Evolutionary conservation across 1,139 yeast genomes (phyloP).

Genomic region (Arxiozyma telluris): DNA sequence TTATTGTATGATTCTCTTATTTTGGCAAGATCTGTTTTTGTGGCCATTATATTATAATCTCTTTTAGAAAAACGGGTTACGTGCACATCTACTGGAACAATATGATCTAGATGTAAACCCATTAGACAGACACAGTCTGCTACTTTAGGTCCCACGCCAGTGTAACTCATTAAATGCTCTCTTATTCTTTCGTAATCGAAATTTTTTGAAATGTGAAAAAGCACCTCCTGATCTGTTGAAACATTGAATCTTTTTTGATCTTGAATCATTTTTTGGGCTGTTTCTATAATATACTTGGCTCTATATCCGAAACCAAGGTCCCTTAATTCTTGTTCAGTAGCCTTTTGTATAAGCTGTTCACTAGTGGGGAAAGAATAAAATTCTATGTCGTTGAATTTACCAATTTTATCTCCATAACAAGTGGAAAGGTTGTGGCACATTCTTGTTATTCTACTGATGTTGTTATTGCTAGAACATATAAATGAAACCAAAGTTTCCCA

Average conservation of each 20-base stretch:
- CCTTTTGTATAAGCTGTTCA: constrained; percentile 34
- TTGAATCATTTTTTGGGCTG: constrained; percentile 48
- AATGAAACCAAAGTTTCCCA: constrained; percentile 91
- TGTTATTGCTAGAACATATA: constrained; percentile 93
- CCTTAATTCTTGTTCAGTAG: constrained; percentile 40
- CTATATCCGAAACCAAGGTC: constrained; percentile 73
- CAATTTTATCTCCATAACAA: constrained; percentile 60
- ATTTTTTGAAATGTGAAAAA: constrained; percentile 8
- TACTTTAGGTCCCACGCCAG: constrained; percentile 96
- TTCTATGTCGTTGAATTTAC: constrained; percentile 44
- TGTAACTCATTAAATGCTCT: constrained; percentile 52
- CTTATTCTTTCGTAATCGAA: constrained; percentile 41
- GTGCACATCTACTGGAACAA: constrained; percentile 95
- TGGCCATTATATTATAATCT: constrained; percentile 58
- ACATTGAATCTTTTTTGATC: constrained; percentile 15
- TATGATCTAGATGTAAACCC: constrained; percentile 81
- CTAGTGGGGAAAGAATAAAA: constrained; percentile 76
- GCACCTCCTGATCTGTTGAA: not conserved
- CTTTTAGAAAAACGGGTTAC: constrained; percentile 86
- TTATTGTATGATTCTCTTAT: constrained; percentile 25
- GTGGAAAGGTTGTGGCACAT: constrained; percentile 80
- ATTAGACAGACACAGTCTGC: constrained; percentile 92
- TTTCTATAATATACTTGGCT: constrained; percentile 75
- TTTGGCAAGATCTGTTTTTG: constrained; percentile 25
- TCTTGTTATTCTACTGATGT: constrained; percentile 83